Conservation (phyloP, 1,139 yeast species). For the Saccharomycopsis hybrid region DNA sequence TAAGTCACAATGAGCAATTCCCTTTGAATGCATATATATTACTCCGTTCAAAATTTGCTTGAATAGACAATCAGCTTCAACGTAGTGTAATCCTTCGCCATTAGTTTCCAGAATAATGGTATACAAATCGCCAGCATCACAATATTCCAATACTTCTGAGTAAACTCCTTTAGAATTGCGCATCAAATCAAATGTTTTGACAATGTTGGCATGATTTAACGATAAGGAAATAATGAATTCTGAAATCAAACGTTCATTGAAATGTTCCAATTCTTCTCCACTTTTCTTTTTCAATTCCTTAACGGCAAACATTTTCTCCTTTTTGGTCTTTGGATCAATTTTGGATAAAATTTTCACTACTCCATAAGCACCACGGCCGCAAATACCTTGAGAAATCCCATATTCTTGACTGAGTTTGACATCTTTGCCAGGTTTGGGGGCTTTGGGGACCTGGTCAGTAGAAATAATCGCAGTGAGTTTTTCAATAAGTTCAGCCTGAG, state of each 20-base stretch:
- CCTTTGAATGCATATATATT: constrained; percentile 94
- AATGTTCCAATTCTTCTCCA: constrained; percentile 51
- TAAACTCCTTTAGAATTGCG: constrained; percentile 90
- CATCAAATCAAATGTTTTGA: constrained; percentile 77
- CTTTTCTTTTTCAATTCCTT: constrained; percentile 65
- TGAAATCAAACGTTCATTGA: constrained; percentile 66
- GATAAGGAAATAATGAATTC: constrained; percentile 86
- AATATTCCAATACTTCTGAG: constrained; percentile 95
- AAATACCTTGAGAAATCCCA: constrained; percentile 72
- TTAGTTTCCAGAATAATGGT: constrained; percentile 81
- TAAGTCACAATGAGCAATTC: constrained; percentile 90
- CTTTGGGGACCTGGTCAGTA: constrained; percentile 5
- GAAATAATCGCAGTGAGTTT: constrained; percentile 10
- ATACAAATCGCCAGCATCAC: constrained; percentile 92
- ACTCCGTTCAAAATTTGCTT: constrained; percentile 89
- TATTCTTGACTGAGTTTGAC: constrained; percentile 37
- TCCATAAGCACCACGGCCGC: constrained; percentile 86
- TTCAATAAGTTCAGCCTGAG: constrained; percentile 19
- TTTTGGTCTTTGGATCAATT: constrained; percentile 35
- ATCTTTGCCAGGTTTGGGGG: constrained; percentile 17
- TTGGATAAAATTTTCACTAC: constrained; percentile 69
- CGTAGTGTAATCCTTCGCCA: constrained; percentile 56
- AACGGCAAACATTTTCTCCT: constrained; percentile 64
- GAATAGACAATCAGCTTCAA: constrained; percentile 93
- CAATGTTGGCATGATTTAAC: constrained; percentile 71